Evolutionary conservation across 2,329 filamentous ascomycete species (phyloP).

Genomic region (Lecanoromycetidae sp.): DNA sequence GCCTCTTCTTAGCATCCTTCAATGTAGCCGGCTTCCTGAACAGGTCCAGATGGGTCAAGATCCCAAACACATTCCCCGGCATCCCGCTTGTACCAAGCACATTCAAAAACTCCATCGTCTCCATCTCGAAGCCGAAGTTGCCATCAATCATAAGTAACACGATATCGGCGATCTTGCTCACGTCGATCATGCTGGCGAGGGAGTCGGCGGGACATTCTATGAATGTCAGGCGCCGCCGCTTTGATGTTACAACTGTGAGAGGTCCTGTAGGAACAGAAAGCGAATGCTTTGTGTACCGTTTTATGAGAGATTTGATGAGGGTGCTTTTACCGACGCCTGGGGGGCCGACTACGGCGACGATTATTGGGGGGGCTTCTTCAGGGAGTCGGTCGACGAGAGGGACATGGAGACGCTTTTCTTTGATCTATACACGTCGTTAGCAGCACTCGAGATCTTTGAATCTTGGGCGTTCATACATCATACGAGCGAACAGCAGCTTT

Average conservation of each 20-base stretch:
- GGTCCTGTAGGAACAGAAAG: slow-evolving; percentile 81
- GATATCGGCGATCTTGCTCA: slow-evolving; percentile 95
- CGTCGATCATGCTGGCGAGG: slow-evolving; percentile 89
- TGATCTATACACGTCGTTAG: slow-evolving; percentile 46
- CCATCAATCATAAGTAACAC: slow-evolving; percentile 97
- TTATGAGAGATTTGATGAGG: slow-evolving; percentile 83
- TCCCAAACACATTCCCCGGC: slow-evolving; percentile 96
- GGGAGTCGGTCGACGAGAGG: slow-evolving; percentile 91
- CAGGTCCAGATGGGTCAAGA: slow-evolving; percentile 88
- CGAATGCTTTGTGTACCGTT: slow-evolving; percentile 90
- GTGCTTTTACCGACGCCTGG: slow-evolving; percentile 93
- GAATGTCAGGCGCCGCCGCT: slow-evolving; percentile 87
- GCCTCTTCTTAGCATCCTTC: slow-evolving; percentile 85
- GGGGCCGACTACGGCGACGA: slow-evolving; percentile 89
- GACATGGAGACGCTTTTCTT: slow-evolving; percentile 92
- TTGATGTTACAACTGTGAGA: slow-evolving; percentile 91
- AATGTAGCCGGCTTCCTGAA: slow-evolving; percentile 89
- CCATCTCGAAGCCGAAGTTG: slow-evolving; percentile 98
- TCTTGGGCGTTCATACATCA: slow-evolving; percentile 33
- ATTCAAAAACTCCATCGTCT: slow-evolving; percentile 99
- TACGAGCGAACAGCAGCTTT: slow-evolving; percentile 49
- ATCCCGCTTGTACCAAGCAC: slow-evolving; percentile 88
- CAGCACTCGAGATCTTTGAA: background rate
- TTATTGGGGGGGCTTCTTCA: slow-evolving; percentile 84
- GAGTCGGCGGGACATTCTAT: slow-evolving; percentile 91